Evolutionary conservation across 2,329 filamentous ascomycete genomes (phyloP), one percentile per base, ranked within the genome.

Genomic region (Nannizzia gypsea): DNA sequence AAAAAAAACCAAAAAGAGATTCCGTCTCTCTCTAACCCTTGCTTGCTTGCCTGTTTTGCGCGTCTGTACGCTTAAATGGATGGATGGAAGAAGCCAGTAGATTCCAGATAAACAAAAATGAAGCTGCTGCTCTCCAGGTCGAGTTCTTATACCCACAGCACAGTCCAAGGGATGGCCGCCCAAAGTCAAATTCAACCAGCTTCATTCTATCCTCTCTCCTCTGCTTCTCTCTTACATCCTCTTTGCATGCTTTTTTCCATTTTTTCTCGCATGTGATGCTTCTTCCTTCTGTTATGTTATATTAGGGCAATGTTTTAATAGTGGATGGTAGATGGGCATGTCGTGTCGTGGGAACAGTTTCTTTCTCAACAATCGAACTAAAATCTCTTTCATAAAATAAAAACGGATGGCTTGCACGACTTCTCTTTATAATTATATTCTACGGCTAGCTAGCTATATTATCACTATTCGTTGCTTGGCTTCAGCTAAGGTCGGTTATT

Each of bases 271-370:
- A 11, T 36, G 9, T 36, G 13, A 11, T 13, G 31, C 17, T 56
- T 20, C 22, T 56, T 13, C 31, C 34, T 58, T 56, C 56, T 63
- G 13, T 28, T 24, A 26, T 52, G 61, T 67, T 62, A 64, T 63
- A 55, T 62, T 56, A 67, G 67, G 72, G 71, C 72, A 71, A 71
- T 73, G 67, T 72, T n/a, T 72, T 73, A 71, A 69, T 70, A 68
- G 70, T 71, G 71, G 69, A 64, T 69, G 67, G 66, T 64, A 67
- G 68, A 67, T 70, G 67, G 66, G 68, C 9, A 67, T 70, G 68
- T 24, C 6, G 48, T 31, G 48, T 28, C n/a, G 6, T 4, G 5
- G 48, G 48, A 31, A 52, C 13, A 28, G 48, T 52, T 52, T 50
- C 22, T 26, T 11, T 50, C 22, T 36, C 13, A 34, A 3, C 9